Conservation (phyloP, 2,329 filamentous ascomycete species). For the Ascochyta clinopodiicola region DNA sequence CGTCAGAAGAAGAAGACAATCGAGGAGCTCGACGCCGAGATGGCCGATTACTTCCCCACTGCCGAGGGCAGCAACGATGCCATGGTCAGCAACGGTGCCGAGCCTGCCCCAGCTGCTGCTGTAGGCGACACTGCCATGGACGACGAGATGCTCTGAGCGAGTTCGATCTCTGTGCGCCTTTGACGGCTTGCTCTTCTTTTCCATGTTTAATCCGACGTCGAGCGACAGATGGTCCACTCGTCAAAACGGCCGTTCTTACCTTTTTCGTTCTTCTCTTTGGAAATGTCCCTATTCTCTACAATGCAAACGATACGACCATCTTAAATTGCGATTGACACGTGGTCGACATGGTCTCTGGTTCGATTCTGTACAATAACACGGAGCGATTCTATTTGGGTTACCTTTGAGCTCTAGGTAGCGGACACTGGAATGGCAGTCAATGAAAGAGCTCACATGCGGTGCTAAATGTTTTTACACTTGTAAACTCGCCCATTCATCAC, state of each 20-base stretch:
- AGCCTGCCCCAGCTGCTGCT: conserved; percentile 52
- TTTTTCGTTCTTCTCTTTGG: conserved; percentile 23
- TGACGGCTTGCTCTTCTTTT: conserved; percentile 14
- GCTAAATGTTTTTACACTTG: not conserved
- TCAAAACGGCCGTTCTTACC: conserved; percentile 17
- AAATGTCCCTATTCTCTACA: conserved; percentile 21
- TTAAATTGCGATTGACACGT: conserved; percentile 15
- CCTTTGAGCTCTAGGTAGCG: conserved; percentile 24
- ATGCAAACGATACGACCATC: conserved; percentile 14
- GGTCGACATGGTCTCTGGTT: conserved; percentile 16
- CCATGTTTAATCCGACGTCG: conserved; percentile 2
- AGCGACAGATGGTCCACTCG: conserved; percentile 18
- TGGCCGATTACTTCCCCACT: conserved; percentile 88
- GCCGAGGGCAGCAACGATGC: conserved; percentile 53
- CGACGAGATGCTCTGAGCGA: conserved; percentile 47
- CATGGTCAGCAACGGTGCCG: conserved; percentile 53
- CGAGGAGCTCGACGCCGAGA: conserved; percentile 95
- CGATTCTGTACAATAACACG: conserved; percentile 35
- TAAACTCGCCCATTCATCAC: not conserved
- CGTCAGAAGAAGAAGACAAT: conserved; percentile 87
- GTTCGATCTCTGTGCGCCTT: not conserved
- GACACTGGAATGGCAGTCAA: conserved; percentile 23
- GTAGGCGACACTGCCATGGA: conserved; percentile 49
- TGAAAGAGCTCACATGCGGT: not conserved
- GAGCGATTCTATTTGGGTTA: conserved; percentile 15